Evolutionary conservation across 306 rosid species (phyloP).

Genomic region (Vigna trinervia): DNA sequence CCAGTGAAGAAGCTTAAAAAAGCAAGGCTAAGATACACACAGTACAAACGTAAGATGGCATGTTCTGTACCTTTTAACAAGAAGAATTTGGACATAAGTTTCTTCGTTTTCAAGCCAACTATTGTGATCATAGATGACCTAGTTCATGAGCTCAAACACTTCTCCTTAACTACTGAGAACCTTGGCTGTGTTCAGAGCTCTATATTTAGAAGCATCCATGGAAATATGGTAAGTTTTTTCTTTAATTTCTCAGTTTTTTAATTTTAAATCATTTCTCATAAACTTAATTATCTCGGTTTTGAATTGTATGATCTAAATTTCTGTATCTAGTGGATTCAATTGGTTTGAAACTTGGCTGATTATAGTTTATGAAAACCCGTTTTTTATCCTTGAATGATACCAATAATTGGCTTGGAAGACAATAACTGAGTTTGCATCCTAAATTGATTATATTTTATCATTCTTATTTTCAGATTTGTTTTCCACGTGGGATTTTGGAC

Average conservation of each 20-base stretch:
- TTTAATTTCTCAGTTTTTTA: background rate
- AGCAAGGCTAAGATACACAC: background rate
- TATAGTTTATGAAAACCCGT: slow-evolving; percentile 2
- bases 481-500: slow-evolving; percentile 24
- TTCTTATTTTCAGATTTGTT: slow-evolving; percentile 36
- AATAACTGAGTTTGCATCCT: slow-evolving; percentile 9
- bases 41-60: slow-evolving; percentile 47
- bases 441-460: background rate
- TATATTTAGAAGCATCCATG: slow-evolving; percentile 88
- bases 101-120: slow-evolving; percentile 81
- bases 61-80: slow-evolving; percentile 72
- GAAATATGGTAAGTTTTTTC: slow-evolving; percentile 63
- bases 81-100: slow-evolving; percentile 61
- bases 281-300: background rate
- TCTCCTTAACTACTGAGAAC: slow-evolving; percentile 61
- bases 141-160: slow-evolving; percentile 61
- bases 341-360: slow-evolving; percentile 32
- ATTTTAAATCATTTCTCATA: background rate
- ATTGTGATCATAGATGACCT: slow-evolving; percentile 67
- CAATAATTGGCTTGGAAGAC: background rate
- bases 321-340: slow-evolving; percentile 5
- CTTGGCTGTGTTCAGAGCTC: slow-evolving; percentile 86
- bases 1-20: background rate
- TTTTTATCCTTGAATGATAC: slow-evolving; percentile 1
- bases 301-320: background rate